These are phyloP conservation scores for Cotoneaster glaucophyllus DNA, from an alignment of 306 rosid genomes.

Conservation along the genomic window DNA sequence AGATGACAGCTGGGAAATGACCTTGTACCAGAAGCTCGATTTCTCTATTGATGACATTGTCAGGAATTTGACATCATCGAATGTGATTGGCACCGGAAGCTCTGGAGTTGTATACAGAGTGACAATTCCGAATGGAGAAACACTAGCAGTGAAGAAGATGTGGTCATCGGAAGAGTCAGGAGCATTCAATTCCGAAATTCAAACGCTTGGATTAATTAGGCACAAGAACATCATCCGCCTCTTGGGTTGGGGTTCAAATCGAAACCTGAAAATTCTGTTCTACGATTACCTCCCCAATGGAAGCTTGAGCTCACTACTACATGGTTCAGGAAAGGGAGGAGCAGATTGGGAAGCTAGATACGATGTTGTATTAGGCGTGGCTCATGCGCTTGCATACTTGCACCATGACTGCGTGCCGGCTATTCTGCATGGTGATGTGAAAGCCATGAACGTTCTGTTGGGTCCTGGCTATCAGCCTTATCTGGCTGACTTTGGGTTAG, in stretches of 20 bases:
- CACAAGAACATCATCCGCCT: constrained; percentile 72
- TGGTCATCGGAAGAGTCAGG: constrained; percentile 64
- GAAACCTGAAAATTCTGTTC: constrained; percentile 54
- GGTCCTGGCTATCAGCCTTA: constrained; percentile 62
- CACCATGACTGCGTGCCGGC: constrained; percentile 89
- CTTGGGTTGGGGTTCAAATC: constrained; percentile 61
- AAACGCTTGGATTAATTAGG: constrained; percentile 45
- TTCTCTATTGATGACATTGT: constrained; percentile 55
- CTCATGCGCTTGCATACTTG: constrained; percentile 70
- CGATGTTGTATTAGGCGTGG: constrained; percentile 55
- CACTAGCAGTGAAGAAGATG: constrained; percentile 71
- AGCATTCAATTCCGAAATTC: constrained; percentile 60
- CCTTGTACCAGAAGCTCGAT: constrained; percentile 67
- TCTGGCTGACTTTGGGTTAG: constrained; percentile 70
- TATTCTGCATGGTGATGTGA: constrained; percentile 82
- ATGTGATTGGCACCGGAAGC: constrained; percentile 75
- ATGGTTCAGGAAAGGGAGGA: constrained; percentile 50
- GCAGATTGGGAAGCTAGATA: constrained; percentile 77
- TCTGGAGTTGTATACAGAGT: constrained; percentile 77
- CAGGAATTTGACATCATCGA: constrained; percentile 49
- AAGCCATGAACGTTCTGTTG: constrained; percentile 67
- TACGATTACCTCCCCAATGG: constrained; percentile 82
- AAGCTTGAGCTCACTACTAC: constrained; percentile 71
- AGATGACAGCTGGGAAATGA: constrained; percentile 62
- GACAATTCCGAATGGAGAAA: constrained; percentile 42